These are phyloP conservation scores for Tolypocladium ophioglossoides DNA, from an alignment of 2,329 filamentous ascomycete genomes.

Conservation along the genomic window DNA sequence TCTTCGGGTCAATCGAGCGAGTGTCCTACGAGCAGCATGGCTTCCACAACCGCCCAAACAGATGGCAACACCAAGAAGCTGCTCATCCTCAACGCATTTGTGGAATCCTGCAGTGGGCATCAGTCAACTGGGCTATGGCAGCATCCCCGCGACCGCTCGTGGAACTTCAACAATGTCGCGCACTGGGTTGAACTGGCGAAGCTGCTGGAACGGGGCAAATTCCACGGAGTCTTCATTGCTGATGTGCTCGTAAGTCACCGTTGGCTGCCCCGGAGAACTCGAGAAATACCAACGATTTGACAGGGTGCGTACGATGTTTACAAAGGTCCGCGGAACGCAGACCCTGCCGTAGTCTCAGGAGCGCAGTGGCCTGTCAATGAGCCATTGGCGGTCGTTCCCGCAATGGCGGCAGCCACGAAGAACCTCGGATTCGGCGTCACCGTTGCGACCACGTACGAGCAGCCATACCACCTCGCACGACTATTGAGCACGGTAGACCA, in stretches of 20 bases:
- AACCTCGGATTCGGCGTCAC: conserved; percentile 61
- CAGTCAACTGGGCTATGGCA: conserved; percentile 40
- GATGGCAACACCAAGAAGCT: conserved; percentile 19
- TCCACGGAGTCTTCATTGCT: conserved; percentile 30
- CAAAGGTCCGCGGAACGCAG: conserved; percentile 38
- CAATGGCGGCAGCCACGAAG: conserved; percentile 57
- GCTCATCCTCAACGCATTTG: conserved; percentile 32
- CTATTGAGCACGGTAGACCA: conserved; percentile 59
- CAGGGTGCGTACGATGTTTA: conserved; percentile 59
- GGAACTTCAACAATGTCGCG: conserved; percentile 47
- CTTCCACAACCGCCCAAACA: neutral
- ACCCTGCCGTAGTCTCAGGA: conserved; percentile 48
- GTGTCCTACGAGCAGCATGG: neutral
- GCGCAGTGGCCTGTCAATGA: conserved; percentile 66
- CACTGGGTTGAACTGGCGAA: conserved; percentile 53
- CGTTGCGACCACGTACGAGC: conserved; percentile 57
- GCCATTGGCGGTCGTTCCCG: conserved; percentile 47
- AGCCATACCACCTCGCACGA: conserved; percentile 56
- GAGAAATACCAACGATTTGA: neutral
- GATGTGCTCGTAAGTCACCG: conserved; percentile 34
- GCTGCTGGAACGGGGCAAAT: conserved; percentile 34
- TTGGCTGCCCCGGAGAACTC: neutral
- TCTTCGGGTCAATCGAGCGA: too few relatives aligned
- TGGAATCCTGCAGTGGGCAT: conserved; percentile 30
- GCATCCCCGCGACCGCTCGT: conserved; percentile 53